A percentile compares a stretch with the other conserved stretches of the same genome.
These are phyloP conservation scores for Lepidium aucheri DNA, from an alignment of 345 rosid species.

Conservation along the genomic window DNA sequence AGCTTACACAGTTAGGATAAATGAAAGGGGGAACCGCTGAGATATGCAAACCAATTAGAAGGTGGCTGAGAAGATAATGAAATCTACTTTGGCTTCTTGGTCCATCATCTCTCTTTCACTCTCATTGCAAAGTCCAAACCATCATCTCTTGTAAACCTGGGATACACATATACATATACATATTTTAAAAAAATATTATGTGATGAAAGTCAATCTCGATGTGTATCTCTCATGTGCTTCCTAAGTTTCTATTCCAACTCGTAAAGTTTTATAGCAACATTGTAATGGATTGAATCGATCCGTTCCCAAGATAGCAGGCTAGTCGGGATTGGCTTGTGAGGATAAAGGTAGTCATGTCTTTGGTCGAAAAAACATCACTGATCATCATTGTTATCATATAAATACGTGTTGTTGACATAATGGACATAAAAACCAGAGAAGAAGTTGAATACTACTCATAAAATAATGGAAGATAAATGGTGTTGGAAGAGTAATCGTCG, in stretches of 20 bases:
- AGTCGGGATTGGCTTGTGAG: not conserved
- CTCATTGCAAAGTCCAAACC: not conserved
- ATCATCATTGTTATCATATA: not conserved
- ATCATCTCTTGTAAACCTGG: not conserved
- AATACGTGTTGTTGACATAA: not conserved
- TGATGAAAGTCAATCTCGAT: not conserved
- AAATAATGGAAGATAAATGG: not conserved
- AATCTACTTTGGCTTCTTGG: not conserved
- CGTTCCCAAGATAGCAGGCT: not conserved
- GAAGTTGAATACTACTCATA: not conserved
- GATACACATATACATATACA: not conserved
- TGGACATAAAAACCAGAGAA: not conserved
- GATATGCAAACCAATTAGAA: not conserved
- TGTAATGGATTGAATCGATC: not conserved
- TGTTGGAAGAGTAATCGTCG: not conserved
- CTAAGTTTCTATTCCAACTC: not conserved
- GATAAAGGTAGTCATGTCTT: not conserved
- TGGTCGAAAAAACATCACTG: not conserved
- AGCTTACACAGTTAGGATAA: conserved; percentile 45
- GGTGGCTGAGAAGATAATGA: not conserved
- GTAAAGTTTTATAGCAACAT: not conserved
- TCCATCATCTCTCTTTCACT: not conserved
- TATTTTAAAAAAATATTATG: not conserved
- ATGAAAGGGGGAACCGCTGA: conserved; percentile 38
- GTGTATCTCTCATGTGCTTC: not conserved